Evolutionary conservation across 192 early-diverging fungal genomes (phyloP), one percentile per base, ranked within the genome.

Genomic region (Coemansia sp.): DNA sequence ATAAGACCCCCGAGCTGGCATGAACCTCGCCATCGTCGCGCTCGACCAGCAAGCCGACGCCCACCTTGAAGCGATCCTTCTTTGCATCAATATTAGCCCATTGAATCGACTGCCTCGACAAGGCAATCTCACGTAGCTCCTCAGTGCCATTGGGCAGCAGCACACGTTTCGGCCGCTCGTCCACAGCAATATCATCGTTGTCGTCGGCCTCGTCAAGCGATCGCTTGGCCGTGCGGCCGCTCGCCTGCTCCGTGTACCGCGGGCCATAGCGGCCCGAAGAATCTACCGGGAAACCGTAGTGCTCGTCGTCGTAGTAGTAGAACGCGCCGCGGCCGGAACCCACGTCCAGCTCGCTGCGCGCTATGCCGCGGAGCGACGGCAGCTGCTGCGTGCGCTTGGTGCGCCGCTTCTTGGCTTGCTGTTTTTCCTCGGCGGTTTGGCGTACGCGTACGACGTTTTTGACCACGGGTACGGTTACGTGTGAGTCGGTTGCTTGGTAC

Each of bases 231-330:
- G 48, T 9, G n/a, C 55, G 46, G 1, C 57, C 6, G 22, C 56
- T 57, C 23, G 23, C 21, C 17, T 52, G 42, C 30, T 48, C 51
- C 6, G 30, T 53, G 33, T 25, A 60, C 41, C 33, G 41, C 2
- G 73, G 73, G 13, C 73, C 73, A 39, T 55, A 76, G 27, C 37
- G 55, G 18, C 62, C 40, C 0, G 24, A 14, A 4, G 34, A 22
- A 18, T 74, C 72, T 11, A 68, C 62, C 0, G 73, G 57, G 46
- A 76, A 76, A 9, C 73, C 73, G 30, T 62, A 76, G 57, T 57
- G 64, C 44, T 69, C 67, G 25, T 76, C 73, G 22, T 76, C 73
- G 50, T 76, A 76, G 55, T 76, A 76, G 45, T 50, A 76, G 52
- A 76, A 76, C 41, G 48, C 49, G 19, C 58, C 53, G 15, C 62